Conservation (phyloP, 768 basidiomycete species). For the Boletus reticuloceps region DNA sequence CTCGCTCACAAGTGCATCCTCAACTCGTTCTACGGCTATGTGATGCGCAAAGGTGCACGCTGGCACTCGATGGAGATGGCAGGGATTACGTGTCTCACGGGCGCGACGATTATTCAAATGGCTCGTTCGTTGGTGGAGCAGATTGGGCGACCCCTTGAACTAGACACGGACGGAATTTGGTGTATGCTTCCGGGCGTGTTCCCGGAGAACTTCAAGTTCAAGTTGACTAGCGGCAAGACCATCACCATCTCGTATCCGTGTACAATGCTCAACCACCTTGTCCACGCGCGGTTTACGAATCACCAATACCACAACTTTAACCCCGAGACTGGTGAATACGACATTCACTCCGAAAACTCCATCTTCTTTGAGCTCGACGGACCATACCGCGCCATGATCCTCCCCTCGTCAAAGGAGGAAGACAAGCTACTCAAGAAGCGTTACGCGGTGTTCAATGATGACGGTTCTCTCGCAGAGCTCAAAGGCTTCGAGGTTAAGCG, state of each 20-base stretch:
- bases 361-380: conserved; percentile 99
- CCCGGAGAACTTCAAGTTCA: conserved; percentile 97
- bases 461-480: conserved; percentile 94
- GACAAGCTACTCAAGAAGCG: conserved; percentile 98
- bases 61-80: conserved; percentile 99
- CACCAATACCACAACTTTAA: conserved; percentile 96
- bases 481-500: conserved; percentile 99
- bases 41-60: conserved; percentile 98
- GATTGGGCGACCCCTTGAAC: conserved; percentile 93
- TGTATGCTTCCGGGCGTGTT: conserved; percentile 99
- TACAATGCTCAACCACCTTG: conserved; percentile 99
- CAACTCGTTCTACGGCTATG: conserved; percentile 99
- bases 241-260: conserved; percentile 94
- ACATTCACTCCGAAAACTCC: conserved; percentile 90
- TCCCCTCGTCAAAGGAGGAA: conserved; percentile 98
- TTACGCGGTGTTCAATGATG: conserved; percentile 98
- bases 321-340: conserved; percentile 79
- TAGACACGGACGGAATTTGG: conserved; percentile 99
- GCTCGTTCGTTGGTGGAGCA: conserved; percentile 96
- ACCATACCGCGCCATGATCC: conserved; percentile 98
- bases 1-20: conserved; percentile 99
- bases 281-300: conserved; percentile 93
- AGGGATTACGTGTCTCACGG: conserved; percentile 96
- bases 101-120: conserved; percentile 98
- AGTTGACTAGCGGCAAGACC: conserved; percentile 81